Base-by-base conservation (phyloP, 108 stramenopile species). In the Cyclostephanos invisitatus region DNA sequence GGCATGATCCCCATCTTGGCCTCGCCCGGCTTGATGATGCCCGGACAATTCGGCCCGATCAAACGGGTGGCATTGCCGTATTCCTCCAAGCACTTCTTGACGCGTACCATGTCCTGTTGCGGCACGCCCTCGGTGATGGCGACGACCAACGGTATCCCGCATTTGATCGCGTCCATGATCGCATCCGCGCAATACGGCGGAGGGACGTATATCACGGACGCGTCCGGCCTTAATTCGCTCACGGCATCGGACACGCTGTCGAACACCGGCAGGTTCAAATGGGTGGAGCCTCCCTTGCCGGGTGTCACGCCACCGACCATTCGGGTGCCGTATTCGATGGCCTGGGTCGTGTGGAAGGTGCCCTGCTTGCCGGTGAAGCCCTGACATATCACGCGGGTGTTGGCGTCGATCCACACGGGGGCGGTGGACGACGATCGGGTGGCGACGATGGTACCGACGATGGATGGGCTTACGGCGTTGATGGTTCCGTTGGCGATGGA, bases 1-100 rank as follows among this genome's bases (percentile, higher is more conserved):
- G 98, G 98, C 98, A 99, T 99, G 89, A 99, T 99, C 36, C 98
- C 98, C 67, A 99, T 97, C 84, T 99, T 99, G 85, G 96, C 98
- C 85, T 98, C 98, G 25, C 93, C 97, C 0, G 98, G 98, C 84
- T 99, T 99, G 94, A 99, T 99, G 75, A 99, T 99, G 64, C 98
- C 97, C 20, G 98, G 98, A 85, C 98, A 99, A 87, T 99, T 99
- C 56, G 98, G 98, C 15, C 98, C 98, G 68, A 99, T 97, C 49
- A 99, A 83, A 18, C 98, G 82, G 11, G 98, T 97, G 29, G 81
- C 84, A 40, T 79, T 83, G 15, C 14, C 15, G 70, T 97, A 95
- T 25, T 61, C 70, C 50, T 75, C 79, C 46, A 99, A 78, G 42
- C 88, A 90, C 64, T 87, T 80, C 84, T 98, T 98, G 67, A 99